Evolutionary conservation across 1,284 basidiomycete species (phyloP), one percentile per base, ranked within the genome.

Genomic region (Megacollybia platyphylla): DNA sequence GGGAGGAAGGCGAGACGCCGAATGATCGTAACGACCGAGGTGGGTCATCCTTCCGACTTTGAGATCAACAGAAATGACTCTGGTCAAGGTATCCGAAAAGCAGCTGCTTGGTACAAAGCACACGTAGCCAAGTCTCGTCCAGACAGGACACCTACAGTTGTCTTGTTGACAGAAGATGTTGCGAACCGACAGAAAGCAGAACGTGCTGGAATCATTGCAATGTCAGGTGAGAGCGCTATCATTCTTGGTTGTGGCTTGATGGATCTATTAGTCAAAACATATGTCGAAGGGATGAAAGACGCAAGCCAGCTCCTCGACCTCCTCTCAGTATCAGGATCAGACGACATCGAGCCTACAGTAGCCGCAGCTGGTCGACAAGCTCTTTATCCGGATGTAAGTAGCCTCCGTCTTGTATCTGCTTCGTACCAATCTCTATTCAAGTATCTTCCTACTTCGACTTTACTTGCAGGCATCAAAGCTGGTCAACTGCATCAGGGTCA

Each of bases 21-120:
- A 97, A 97, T 54, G 92, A 97, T 57, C 71, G 86, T 13, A 97
- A 97, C 53, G 93, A 97, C 54, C 67, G 92, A 71, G 83, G 90
- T 88, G 47, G 36, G 65, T 53, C 2, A 7, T 39, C 28, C 37
- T 7, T 27, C 28, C 42, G 17, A 30, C 10, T 7, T 39, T 26
- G 29, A 38, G 32, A 29, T 26, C 7, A 26, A 32, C 10, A 36
- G 13, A 24, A 15, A 10, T 35, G 11, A 26, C 20, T 18, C 20
- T 24, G 5, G 32, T 13, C 4, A 47, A 89, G 87, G 85, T 2
- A 97, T 97, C 46, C 76, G 92, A 31, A 83, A 79, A 54, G 82
- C 87, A 0, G 73, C 87, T 1, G 65, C 76, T 37, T 97, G 90
- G 87, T 97, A 94, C 61, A 76, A 77, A 36, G 57, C 71, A 3